Conservation (phyloP, 306 rosid species). For the Argentina anserina region DNA sequence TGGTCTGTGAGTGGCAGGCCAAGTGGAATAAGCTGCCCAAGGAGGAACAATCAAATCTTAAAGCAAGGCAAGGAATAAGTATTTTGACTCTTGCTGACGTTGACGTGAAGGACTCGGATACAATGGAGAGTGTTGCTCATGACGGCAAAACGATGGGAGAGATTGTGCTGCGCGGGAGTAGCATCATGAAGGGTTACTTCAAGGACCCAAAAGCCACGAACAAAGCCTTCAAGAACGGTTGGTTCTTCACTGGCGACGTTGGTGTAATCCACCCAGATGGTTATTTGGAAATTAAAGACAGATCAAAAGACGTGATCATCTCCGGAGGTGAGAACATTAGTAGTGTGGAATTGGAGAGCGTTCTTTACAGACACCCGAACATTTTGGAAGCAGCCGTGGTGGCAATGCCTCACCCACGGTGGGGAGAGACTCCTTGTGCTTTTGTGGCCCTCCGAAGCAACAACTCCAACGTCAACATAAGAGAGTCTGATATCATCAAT, state of each 20-base stretch:
- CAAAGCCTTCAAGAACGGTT: slow-evolving; percentile 56
- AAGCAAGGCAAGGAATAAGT: slow-evolving; percentile 80
- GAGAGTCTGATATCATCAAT: slow-evolving; percentile 31
- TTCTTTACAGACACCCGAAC: slow-evolving; percentile 59
- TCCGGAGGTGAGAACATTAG: slow-evolving; percentile 93
- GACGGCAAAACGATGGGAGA: slow-evolving; percentile 84
- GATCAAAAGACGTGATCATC: slow-evolving; percentile 85
- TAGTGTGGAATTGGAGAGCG: slow-evolving; percentile 68
- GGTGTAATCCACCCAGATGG: slow-evolving; percentile 83
- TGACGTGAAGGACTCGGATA: slow-evolving; percentile 65
- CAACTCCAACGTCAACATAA: background rate
- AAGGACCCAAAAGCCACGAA: slow-evolving; percentile 50
- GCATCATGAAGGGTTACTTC: slow-evolving; percentile 81
- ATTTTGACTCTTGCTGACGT: slow-evolving; percentile 57
- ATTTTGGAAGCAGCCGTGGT: slow-evolving; percentile 86
- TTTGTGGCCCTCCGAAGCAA: slow-evolving; percentile 40
- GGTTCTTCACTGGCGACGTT: slow-evolving; percentile 85
- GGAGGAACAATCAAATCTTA: slow-evolving; percentile 44
- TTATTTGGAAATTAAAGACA: slow-evolving; percentile 79
- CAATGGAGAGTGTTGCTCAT: slow-evolving; percentile 57
- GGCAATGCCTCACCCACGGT: slow-evolving; percentile 80
- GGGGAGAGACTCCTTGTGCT: slow-evolving; percentile 97
- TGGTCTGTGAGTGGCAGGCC: slow-evolving; percentile 85
- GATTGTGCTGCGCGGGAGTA: slow-evolving; percentile 71
- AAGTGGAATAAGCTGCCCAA: slow-evolving; percentile 53